phyloP scores from a whole-genome alignment of 352 stramenopile species.

The Pythium scleroteichum region DNA sequence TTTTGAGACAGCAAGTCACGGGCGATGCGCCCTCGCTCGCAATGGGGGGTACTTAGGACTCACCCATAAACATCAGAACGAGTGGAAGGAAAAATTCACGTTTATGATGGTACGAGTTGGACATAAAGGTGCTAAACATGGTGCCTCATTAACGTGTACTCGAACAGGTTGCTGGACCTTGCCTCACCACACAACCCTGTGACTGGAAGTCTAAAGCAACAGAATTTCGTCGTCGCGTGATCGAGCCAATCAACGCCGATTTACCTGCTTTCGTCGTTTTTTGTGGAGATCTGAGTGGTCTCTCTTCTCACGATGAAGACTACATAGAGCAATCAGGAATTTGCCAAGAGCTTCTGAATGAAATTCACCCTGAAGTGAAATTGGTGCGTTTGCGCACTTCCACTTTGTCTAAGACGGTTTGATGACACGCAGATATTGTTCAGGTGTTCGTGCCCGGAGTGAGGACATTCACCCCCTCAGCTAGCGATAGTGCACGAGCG shows the following conservation, averaged over 20 bases:
- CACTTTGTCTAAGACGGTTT: not conserved
- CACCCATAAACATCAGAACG: conserved; percentile 73
- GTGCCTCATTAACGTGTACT: too few species aligned
- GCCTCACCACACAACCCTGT: conserved; percentile 29
- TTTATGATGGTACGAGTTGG: conserved; percentile 53
- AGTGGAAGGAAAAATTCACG: conserved; percentile 64
- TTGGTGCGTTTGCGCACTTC: conserved; percentile 39
- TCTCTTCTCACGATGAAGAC: conserved; percentile 35
- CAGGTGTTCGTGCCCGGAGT: conserved; percentile 30
- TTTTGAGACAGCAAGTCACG: conserved; percentile 45
- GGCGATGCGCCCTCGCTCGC: conserved; percentile 60
- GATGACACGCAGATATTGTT: not conserved
- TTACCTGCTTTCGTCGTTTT: conserved; percentile 67
- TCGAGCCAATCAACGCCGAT: conserved; percentile 49
- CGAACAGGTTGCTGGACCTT: conserved; percentile 52
- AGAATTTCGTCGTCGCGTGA: conserved; percentile 43
- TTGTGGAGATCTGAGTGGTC: conserved; percentile 61
- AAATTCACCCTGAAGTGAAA: conserved; percentile 53
- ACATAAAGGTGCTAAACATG: too few species aligned
- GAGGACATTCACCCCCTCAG: not conserved
- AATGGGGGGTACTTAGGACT: conserved; percentile 61
- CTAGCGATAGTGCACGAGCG: not conserved
- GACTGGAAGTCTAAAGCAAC: conserved; percentile 36
- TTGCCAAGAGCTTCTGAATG: conserved; percentile 66
- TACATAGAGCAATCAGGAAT: conserved; percentile 45